Conservation (phyloP, 768 basidiomycete genomes). For the Mycena metata region DNA sequence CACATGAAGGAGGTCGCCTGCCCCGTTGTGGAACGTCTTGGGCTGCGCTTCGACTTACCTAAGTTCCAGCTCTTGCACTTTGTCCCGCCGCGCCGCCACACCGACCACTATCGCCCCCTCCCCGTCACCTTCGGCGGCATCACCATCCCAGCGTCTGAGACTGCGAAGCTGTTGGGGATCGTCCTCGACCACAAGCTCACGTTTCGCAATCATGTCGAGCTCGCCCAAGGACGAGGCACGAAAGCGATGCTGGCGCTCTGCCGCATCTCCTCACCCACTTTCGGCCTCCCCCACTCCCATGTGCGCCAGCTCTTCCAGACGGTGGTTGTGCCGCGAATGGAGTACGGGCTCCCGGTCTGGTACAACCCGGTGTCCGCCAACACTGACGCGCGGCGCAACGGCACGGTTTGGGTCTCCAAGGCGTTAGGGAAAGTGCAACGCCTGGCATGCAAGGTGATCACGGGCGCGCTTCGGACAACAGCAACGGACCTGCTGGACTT, state of each 20-base stretch:
- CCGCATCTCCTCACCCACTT: too few relatives aligned
- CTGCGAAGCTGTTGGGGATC: constrained; percentile 5
- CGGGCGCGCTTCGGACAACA: background rate
- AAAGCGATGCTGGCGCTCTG: too few relatives aligned
- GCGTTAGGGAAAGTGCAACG: too few relatives aligned
- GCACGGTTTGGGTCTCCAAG: background rate
- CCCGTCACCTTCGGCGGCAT: background rate
- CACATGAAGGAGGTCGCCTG: background rate
- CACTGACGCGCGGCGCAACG: background rate
- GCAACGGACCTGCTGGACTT: background rate
- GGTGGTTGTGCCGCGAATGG: too few relatives aligned
- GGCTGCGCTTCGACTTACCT: background rate
- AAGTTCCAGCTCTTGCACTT: constrained; percentile 12
- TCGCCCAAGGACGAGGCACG: background rate
- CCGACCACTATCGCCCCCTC: constrained; percentile 10
- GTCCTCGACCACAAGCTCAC: constrained; percentile 8
- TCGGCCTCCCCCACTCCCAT: too few relatives aligned
- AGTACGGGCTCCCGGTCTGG: too few relatives aligned
- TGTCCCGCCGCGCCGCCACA: background rate
- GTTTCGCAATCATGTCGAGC: background rate
- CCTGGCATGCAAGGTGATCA: background rate
- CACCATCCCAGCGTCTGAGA: background rate
- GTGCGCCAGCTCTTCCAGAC: too few relatives aligned
- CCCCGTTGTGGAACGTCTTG: background rate
- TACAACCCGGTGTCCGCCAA: background rate